Evolutionary conservation across 495 filamentous ascomycete species (phyloP), one percentile per base, ranked within the genome.

Genomic region (Hyaloscypha hepaticicola): DNA sequence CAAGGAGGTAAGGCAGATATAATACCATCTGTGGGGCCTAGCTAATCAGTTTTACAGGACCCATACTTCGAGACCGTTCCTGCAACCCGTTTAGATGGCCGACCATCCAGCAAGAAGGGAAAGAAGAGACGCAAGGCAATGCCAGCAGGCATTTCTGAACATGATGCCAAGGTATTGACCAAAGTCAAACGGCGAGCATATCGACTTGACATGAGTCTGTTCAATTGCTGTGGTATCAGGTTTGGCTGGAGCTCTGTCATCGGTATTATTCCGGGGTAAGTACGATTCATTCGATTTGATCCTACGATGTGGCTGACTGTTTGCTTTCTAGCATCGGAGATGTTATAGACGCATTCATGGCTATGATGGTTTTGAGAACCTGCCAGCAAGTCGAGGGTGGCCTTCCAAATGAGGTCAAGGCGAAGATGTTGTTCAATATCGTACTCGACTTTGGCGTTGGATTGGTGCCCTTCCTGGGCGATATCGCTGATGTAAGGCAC

Each of bases 241-340:
- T 88, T 97, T 72, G 94, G 94, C 22, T 95, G 90, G 89, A 84
- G 87, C 31, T 86, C 84, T 69, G 80, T 96, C 58, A 90, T 97
- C 69, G 94, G 86, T 7, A 67, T 96, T 38, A 72, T 97, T 50
- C 95, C 95, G 59, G 82, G 83, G 82, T 92, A 77, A 83, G 88
- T 83, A 49, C 1, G 12, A 29, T 38, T 49, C 12, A 9, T 58
- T 41, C n/a, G 24, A 1, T 53, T 25, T 57, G 29, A 29, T 27
- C 19, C 7, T 29, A 21, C 53, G n/a, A 21, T 57, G 25, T 64
- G 55, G n/a, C 59, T 24, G 27, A 22, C 56, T 58, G 9, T 52
- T 8, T 29, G 3, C n/a, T 14, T n/a, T 25, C n/a, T 67, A 91
- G 88, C 50, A 77, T 88, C 68, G 95, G 95, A 55, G 96, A 98